These are phyloP conservation scores for Casuarina cunninghamiana DNA, from an alignment of 306 rosid genomes.

Conservation along the genomic window DNA sequence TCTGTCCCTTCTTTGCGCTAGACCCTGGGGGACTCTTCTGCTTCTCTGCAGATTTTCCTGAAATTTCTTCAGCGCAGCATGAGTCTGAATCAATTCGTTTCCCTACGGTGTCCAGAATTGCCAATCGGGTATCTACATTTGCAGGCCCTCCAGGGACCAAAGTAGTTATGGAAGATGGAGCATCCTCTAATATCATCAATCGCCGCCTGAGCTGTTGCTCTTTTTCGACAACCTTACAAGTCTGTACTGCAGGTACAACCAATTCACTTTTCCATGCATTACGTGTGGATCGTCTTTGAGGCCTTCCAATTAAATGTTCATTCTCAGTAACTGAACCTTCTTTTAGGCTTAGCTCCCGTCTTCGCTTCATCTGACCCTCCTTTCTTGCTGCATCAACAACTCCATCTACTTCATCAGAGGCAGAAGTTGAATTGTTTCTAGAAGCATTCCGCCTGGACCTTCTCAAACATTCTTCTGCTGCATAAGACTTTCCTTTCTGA, in stretches of 20 bases:
- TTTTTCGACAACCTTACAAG: slow-evolving; percentile 1
- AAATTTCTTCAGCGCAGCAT: neutral
- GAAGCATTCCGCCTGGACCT: slow-evolving; percentile 12
- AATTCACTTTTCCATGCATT: neutral
- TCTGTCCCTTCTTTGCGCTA: neutral
- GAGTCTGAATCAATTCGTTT: slow-evolving; percentile 1
- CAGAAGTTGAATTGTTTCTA: neutral
- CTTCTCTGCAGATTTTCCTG: slow-evolving; percentile 7
- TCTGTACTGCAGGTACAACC: neutral
- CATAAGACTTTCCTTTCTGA: neutral
- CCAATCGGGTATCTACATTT: neutral
- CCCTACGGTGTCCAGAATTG: neutral
- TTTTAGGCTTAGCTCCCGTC: neutral
- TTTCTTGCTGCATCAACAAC: slow-evolving; percentile 2
- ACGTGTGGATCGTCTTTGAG: slow-evolving; percentile 5
- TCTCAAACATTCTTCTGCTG: neutral
- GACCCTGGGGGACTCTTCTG: slow-evolving; percentile 7
- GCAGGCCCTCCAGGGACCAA: slow-evolving; percentile 9
- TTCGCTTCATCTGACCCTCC: neutral
- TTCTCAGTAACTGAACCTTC: slow-evolving; percentile 5
- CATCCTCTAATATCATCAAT: slow-evolving; percentile 3
- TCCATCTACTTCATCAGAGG: slow-evolving; percentile 5
- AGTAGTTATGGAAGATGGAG: neutral
- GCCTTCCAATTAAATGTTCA: slow-evolving; percentile 1
- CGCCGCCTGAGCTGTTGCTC: neutral